phyloP scores from a whole-genome alignment of 257 asterid genomes.

The Penstemon newberryi region DNA sequence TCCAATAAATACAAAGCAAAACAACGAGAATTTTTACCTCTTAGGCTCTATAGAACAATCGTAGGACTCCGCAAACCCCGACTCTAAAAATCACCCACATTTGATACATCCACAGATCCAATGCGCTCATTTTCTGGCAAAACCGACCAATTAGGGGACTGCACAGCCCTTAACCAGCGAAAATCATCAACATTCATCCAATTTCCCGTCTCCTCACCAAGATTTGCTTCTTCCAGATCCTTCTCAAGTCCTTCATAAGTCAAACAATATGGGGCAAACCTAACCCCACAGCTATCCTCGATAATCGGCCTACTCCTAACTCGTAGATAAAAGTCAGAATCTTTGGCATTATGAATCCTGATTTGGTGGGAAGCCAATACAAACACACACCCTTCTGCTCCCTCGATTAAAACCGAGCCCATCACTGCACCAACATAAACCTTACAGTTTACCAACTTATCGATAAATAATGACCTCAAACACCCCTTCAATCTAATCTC shows the following conservation, averaged over 20 bases:
- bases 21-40: no score
- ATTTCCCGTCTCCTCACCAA: slow-evolving; percentile 74
- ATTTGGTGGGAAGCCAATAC: slow-evolving; percentile 84
- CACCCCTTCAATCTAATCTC: slow-evolving; percentile 69
- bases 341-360: slow-evolving; percentile 71
- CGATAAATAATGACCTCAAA: slow-evolving; percentile 74
- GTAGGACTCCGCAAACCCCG: no score
- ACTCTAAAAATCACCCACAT: not conserved
- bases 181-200: slow-evolving; percentile 93
- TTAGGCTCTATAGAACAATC: no score
- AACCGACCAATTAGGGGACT: slow-evolving; percentile 86
- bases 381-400: slow-evolving; percentile 50
- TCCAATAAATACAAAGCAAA: no score
- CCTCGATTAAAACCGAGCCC: slow-evolving; percentile 62
- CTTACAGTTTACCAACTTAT: slow-evolving; percentile 37
- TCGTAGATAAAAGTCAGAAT: slow-evolving; percentile 76
- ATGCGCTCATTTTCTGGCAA: slow-evolving; percentile 59
- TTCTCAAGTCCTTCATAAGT: slow-evolving; percentile 56
- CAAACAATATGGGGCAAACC: slow-evolving; percentile 77
- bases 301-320: slow-evolving; percentile 91
- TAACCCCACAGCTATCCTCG: slow-evolving; percentile 67
- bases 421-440: slow-evolving; percentile 49
- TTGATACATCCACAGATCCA: slow-evolving; percentile 40
- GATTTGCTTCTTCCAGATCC: slow-evolving; percentile 71
- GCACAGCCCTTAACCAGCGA: slow-evolving; percentile 83